Evolutionary conservation across 805 yeast species (phyloP), one percentile per base, ranked within the genome.

Genomic region (Ogataea angusta): DNA sequence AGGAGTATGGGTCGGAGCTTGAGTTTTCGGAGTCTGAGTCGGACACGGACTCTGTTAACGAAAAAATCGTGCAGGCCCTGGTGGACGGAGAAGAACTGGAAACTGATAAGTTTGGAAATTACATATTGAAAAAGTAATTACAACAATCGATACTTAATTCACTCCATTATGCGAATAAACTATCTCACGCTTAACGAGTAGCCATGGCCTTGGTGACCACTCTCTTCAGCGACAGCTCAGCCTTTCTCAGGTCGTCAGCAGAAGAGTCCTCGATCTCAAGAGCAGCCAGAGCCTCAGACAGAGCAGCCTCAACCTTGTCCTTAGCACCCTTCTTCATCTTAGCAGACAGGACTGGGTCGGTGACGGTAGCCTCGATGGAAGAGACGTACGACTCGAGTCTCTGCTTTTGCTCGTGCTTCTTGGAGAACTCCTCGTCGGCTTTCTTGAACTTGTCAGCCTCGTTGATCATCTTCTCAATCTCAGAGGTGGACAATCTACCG

Each of bases 181-280:
- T 39, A 39, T 39, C 29, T 39, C 37, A 39, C 42, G 34, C 73
- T 82, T 84, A 85, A 81, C 96, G 96, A 72, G 96, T 80, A 63
- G 96, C 85, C 89, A 90, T 86, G 72, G 97, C 97, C 81, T 89
- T 91, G 80, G 96, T 91, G 71, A 91, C 97, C 67, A 91, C 96
- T 76, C 99, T 87, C 89, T 93, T 93, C 72, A 93, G 86, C 72
- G 89, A 83, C 71, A 93, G 88, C 82, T 93, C 98, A 67, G 99
- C 98, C 85, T 88, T 93, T 85, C 98, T 87, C 79, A 76, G 82
- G 74, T 90, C 97, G 68, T 93, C 99, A 69, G 96, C 91, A 62
- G 95, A 66, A 49, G 96, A 80, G 60, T 93, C 98, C 78, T 91
- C 96, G 55, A 93, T 76, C 78, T 90, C 96, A 68, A 91, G 85